Percentiles rank a stretch among this genome's conserved stretches.
These are phyloP conservation scores for Puccinellia tenuiflora DNA, from an alignment of 176 grass and related monocot species.

Conservation along the genomic window DNA sequence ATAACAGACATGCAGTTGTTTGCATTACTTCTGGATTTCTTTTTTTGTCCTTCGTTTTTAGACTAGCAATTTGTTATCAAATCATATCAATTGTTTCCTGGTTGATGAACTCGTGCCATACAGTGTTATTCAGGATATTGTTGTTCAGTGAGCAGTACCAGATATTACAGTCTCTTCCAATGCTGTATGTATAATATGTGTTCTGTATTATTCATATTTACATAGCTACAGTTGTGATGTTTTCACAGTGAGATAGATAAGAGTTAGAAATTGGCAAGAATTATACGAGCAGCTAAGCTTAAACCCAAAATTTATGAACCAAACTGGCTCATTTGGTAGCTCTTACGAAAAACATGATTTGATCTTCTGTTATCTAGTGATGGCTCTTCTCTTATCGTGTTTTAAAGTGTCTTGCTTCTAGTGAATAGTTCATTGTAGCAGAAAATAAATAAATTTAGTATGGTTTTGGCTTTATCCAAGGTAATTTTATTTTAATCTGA, in stretches of 20 bases:
- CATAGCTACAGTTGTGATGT: background rate
- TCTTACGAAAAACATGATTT: background rate
- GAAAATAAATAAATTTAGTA: background rate
- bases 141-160: background rate
- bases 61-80: background rate
- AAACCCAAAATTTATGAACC: background rate
- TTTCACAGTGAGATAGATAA: too few species aligned
- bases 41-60: background rate
- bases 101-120: background rate
- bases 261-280: too few species aligned
- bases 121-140: background rate
- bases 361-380: background rate
- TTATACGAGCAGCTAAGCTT: too few species aligned
- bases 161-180: background rate
- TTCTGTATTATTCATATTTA: background rate
- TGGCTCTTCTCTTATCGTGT: background rate
- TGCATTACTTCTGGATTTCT: background rate
- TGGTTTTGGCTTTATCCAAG: background rate
- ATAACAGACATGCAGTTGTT: background rate
- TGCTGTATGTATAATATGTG: background rate
- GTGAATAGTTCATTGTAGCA: background rate
- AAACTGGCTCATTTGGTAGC: background rate
- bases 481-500: background rate
- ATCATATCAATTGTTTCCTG: background rate
- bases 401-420: background rate